Conservation (phyloP, 2,329 filamentous ascomycete species). For the Chaetothyriales sp. region DNA sequence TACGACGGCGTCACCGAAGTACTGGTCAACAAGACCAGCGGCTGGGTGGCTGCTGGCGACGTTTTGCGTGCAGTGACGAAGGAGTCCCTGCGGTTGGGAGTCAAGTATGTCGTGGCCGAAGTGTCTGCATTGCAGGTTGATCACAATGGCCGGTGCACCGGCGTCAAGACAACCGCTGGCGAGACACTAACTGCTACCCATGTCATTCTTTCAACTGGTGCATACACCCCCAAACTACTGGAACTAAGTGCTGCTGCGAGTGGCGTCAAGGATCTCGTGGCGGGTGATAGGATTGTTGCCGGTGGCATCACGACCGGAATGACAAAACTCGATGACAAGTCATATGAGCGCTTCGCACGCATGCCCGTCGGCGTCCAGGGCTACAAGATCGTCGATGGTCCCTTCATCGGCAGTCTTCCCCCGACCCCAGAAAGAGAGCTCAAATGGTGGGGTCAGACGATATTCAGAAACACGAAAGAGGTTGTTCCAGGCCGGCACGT, state of each 20-base stretch:
- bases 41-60: conserved; percentile 49
- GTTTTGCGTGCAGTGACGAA: conserved; percentile 40
- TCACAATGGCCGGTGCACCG: conserved; percentile 26
- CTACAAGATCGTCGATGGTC: conserved; percentile 29
- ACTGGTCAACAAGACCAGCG: conserved; percentile 44
- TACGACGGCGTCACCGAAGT: conserved; percentile 45
- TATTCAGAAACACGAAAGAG: conserved; percentile 42
- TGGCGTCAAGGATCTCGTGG: conserved; percentile 29
- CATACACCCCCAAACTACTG: conserved; percentile 23
- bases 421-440: conserved; percentile 29
- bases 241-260: conserved; percentile 32
- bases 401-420: conserved; percentile 44
- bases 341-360: conserved; percentile 23
- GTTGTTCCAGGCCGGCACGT: conserved; percentile 38
- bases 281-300: conserved; percentile 35
- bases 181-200: conserved; percentile 18
- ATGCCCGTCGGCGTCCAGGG: conserved; percentile 35
- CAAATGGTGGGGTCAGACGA: conserved; percentile 48
- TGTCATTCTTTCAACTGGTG: conserved; percentile 20
- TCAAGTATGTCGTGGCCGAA: conserved; percentile 43
- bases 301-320: conserved; percentile 34
- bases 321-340: conserved; percentile 29
- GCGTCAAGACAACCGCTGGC: conserved; percentile 18
- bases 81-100: conserved; percentile 38
- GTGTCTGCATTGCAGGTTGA: conserved; percentile 36